Percentiles rank a stretch among this genome's conserved stretches.
Evolutionary conservation across 305 asterid genomes (phyloP).

Genomic region (Fraxinus albicans): DNA sequence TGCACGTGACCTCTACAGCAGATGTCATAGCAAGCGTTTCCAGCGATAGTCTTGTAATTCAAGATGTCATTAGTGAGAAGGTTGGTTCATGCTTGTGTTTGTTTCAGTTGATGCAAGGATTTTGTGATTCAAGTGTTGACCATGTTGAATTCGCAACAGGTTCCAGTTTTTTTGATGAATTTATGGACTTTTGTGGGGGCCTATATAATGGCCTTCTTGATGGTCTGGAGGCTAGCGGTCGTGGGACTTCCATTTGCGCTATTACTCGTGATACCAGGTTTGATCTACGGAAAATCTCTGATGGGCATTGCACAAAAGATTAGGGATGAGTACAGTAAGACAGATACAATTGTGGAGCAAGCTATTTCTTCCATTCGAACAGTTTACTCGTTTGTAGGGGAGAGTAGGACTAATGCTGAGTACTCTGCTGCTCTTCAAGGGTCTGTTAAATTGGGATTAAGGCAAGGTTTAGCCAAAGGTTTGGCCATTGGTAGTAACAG

Average conservation of each 20-base stretch:
- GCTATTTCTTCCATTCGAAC: slow-evolving; percentile 85
- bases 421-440: slow-evolving; percentile 83
- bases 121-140: background rate
- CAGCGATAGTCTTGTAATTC: slow-evolving; percentile 83
- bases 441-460: slow-evolving; percentile 63
- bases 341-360: slow-evolving; percentile 71
- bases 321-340: slow-evolving; percentile 69
- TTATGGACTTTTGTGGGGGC: slow-evolving; percentile 65
- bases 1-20: slow-evolving; percentile 84
- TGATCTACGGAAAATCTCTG: slow-evolving; percentile 78
- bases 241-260: slow-evolving; percentile 76
- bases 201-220: slow-evolving; percentile 59
- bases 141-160: slow-evolving; percentile 30
- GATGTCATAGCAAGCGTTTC: slow-evolving; percentile 85
- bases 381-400: slow-evolving; percentile 85
- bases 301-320: slow-evolving; percentile 65
- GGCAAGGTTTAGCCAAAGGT: slow-evolving; percentile 92
- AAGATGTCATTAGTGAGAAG: slow-evolving; percentile 90
- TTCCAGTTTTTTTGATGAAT: slow-evolving; percentile 82
- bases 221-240: slow-evolving; percentile 78
- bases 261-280: slow-evolving; percentile 72
- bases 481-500: slow-evolving; percentile 91
- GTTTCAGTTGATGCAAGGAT: background rate
- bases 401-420: slow-evolving; percentile 46
- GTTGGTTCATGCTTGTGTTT: slow-evolving; percentile 22